Conservation (phyloP, 805 yeast genomes). For the Wickerhamiella sergipiensis region DNA sequence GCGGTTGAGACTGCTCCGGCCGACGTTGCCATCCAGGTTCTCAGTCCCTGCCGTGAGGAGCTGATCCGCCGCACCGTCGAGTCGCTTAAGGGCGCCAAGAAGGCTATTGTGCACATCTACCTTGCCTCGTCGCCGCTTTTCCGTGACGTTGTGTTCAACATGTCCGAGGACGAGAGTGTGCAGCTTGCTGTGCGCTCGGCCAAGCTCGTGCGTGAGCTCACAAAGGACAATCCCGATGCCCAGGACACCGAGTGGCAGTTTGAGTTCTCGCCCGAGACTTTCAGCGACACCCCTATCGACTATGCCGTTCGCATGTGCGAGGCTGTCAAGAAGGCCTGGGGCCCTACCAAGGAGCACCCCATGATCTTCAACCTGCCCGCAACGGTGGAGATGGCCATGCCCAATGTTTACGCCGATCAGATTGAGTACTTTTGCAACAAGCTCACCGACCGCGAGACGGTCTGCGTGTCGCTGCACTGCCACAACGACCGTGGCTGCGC, state of each 20-base stretch:
- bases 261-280: constrained; percentile 73
- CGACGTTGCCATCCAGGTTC: constrained; percentile 65
- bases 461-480: constrained; percentile 66
- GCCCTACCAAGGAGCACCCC: constrained; percentile 47
- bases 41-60: constrained; percentile 65
- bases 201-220: constrained; percentile 45
- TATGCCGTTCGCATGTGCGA: constrained; percentile 55
- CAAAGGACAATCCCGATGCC: constrained; percentile 38
- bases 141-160: constrained; percentile 55
- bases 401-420: constrained; percentile 75
- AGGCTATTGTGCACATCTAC: constrained; percentile 63
- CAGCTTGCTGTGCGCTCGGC: constrained; percentile 51
- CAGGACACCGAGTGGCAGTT: constrained; percentile 52
- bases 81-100: constrained; percentile 57
- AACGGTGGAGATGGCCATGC: constrained; percentile 70
- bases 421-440: constrained; percentile 56
- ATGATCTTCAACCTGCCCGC: constrained; percentile 76
- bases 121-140: constrained; percentile 65
- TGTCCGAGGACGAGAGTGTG: constrained; percentile 42
- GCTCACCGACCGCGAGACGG: constrained; percentile 51
- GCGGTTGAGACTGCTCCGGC: constrained; percentile 63
- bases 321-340: constrained; percentile 66
- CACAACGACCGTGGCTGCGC: constrained; percentile 83
- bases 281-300: constrained; percentile 54
- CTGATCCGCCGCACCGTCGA: constrained; percentile 60